Conservation (phyloP, 2,329 filamentous ascomycete genomes). For the Fusarium torreyae region DNA sequence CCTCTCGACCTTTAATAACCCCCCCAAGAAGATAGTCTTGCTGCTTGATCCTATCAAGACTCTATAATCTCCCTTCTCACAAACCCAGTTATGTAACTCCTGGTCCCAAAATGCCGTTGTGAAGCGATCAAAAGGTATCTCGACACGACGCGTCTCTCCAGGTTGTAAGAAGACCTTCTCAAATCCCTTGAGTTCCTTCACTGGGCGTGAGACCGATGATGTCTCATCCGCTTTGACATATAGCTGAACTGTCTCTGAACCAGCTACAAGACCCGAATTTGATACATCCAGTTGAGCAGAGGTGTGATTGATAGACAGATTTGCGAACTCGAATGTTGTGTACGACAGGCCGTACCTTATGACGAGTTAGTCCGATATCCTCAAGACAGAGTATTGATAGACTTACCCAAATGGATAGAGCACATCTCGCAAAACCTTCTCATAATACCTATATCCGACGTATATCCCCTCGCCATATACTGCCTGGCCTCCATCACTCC, state of each 20-base stretch:
- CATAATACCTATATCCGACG: slow-evolving; percentile 1
- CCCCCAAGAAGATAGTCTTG: no score
- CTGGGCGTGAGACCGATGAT: background rate
- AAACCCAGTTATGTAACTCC: background rate
- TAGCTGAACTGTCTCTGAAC: background rate
- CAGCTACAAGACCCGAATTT: background rate
- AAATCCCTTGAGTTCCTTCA: background rate
- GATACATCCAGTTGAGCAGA: background rate
- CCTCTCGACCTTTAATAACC: no score
- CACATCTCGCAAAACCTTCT: background rate
- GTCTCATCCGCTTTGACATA: background rate
- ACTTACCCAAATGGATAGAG: slow-evolving; percentile 7
- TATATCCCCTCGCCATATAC: slow-evolving; percentile 3
- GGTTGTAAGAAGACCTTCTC: background rate
- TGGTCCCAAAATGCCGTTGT: background rate
- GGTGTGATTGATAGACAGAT: background rate
- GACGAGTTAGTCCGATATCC: no score
- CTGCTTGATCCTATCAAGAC: no score
- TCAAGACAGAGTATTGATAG: no score
- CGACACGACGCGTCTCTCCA: background rate
- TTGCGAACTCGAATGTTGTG: background rate
- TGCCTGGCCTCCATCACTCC: background rate
- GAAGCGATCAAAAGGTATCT: background rate
- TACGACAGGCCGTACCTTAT: background rate
- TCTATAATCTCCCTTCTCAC: background rate